Percentiles rank a stretch among this genome's conserved stretches.
Conservation (phyloP, 1,139 yeast species). For the Debaryomyces singareniensis region DNA sequence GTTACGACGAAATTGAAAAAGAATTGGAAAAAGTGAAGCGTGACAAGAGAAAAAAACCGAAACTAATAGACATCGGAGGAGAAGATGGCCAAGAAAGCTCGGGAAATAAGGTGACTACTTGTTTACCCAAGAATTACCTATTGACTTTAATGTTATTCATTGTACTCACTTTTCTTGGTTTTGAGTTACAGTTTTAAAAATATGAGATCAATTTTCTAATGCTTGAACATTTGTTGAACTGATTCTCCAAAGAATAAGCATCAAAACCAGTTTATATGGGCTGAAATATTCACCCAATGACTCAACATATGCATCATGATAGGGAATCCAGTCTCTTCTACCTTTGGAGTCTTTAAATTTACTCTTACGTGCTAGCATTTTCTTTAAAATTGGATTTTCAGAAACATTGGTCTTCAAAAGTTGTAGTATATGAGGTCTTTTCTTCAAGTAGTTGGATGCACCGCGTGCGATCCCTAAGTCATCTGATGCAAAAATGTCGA, state of each 20-base stretch:
- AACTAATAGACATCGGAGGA: constrained; percentile 30
- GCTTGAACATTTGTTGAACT: constrained; percentile 55
- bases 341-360: constrained; percentile 34
- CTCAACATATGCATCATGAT: constrained; percentile 53
- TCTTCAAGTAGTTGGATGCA: constrained; percentile 52
- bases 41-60: constrained; percentile 7
- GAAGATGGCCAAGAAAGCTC: constrained; percentile 14
- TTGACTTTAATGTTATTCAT: too few relatives aligned
- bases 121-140: too few relatives aligned
- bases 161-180: too few relatives aligned
- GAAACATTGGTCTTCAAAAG: constrained; percentile 31
- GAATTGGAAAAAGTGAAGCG: constrained; percentile 28
- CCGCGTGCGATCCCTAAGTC: constrained; percentile 89
- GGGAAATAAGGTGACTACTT: too few relatives aligned
- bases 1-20: constrained; percentile 31
- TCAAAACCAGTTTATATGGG: constrained; percentile 67
- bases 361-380: constrained; percentile 26
- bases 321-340: constrained; percentile 52
- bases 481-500: constrained; percentile 69
- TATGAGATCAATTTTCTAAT: constrained; percentile 17
- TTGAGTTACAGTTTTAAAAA: too few relatives aligned
- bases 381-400: constrained; percentile 22
- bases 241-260: constrained; percentile 71
- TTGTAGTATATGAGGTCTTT: constrained; percentile 46
- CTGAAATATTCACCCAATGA: constrained; percentile 50